Conservation (phyloP, 257 asterid genomes). For the Solanum piurae region DNA sequence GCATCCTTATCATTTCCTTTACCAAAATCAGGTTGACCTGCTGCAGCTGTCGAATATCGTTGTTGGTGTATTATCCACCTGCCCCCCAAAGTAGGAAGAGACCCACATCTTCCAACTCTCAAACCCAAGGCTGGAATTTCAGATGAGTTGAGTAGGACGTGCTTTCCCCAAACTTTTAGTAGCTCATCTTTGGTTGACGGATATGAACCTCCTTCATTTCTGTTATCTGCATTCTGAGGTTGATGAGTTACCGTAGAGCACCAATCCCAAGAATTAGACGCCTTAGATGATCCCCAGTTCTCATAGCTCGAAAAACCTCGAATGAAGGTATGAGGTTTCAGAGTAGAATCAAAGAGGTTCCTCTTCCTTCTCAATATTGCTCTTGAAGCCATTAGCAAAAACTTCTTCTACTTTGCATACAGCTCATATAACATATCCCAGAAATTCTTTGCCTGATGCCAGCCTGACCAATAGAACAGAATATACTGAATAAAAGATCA, state of each 20-base stretch:
- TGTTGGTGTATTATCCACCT: conserved; percentile 35
- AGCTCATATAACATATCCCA: conserved; percentile 27
- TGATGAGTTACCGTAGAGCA: conserved; percentile 23
- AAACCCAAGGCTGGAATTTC: conserved; percentile 19
- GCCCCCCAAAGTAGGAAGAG: conserved; percentile 28
- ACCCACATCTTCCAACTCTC: conserved; percentile 25
- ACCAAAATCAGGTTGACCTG: conserved; percentile 46
- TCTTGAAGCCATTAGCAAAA: conserved; percentile 66
- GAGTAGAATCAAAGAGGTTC: conserved; percentile 38
- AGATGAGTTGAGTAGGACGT: conserved; percentile 10
- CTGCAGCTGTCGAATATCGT: conserved; percentile 49
- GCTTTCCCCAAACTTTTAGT: conserved; percentile 9
- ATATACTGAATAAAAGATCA: conserved; percentile 13
- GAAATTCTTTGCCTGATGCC: conserved; percentile 16
- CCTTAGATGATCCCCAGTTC: conserved; percentile 23
- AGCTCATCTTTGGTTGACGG: conserved; percentile 16
- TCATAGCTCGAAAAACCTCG: conserved; percentile 34
- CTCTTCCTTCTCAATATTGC: conserved; percentile 54
- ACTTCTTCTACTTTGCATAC: conserved; percentile 5
- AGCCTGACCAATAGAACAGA: conserved; percentile 7
- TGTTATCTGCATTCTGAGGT: conserved; percentile 15
- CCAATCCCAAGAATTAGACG: conserved; percentile 32
- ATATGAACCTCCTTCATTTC: conserved; percentile 21
- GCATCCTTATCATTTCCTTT: conserved; percentile 41
- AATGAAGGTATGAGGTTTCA: conserved; percentile 19